Evolutionary conservation across 2,329 filamentous ascomycete genomes (phyloP), one percentile per base, ranked within the genome.

Genomic region (Cordyceps sp.): DNA sequence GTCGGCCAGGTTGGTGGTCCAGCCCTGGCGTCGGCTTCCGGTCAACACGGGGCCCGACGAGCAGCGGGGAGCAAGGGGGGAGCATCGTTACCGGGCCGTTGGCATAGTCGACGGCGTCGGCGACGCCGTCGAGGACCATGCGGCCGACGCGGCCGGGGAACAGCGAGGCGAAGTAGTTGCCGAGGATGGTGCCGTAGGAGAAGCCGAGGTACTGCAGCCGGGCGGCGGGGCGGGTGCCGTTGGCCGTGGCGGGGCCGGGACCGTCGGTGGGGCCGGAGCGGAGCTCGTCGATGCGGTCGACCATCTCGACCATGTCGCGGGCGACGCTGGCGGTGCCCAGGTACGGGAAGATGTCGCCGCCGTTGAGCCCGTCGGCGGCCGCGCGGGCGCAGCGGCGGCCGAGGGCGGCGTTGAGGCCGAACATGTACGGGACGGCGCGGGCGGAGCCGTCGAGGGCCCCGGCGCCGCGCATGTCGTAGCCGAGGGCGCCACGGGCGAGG

Each of bases 121-220:
- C 43, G 3, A 61, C 50, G 1, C 49, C 57, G 14, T 60, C 58
- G 2, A 61, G 44, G 4, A 63, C 46, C 32, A 66, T 43, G 12
- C 59, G 52, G 0, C 52, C 58, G 8, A 65, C 41, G 4, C 53
- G 45, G 1, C 41, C 50, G 0, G 53, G 50, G 22, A 49, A 56
- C 46, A 56, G 44, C 20, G 52, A 48, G 3, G 52, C 48, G 37
- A 55, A 52, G 20, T 48, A 49, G 26, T 53, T 53, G 2, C 53
- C 53, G 0, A 56, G 42, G 0, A 51, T 14, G 2, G 50, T 53
- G 13, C 53, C 51, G 14, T 69, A 69, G 6, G 61, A 65, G 32
- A 67, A 57, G 0, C 65, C 63, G 49, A 61, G 58, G 39, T 65
- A 69, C 40, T 60, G 58, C 20, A 67, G 39, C 10, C 42, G 26